Base-by-base conservation (phyloP, 2,329 filamentous ascomycete genomes). In the Elsinoe arachidis region DNA sequence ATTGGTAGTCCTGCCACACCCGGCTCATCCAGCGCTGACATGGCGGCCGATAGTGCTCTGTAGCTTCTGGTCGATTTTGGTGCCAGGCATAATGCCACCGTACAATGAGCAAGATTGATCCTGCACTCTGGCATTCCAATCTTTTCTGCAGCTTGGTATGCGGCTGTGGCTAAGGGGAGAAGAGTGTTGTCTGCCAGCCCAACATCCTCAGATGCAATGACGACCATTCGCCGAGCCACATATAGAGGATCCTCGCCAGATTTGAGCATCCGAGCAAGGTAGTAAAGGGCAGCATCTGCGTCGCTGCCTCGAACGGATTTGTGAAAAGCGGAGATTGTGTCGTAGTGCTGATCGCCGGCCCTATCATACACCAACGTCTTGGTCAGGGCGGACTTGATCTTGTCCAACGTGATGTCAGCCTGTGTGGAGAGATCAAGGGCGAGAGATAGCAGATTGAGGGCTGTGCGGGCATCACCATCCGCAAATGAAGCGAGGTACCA, bases 311-410 rank as follows among this genome's bases (percentile, higher is more conserved):
- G 87, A 9, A 97, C 85, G 2, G 90, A 90, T 67, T 99, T 99
- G 79, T 97, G 93, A 65, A 97, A 93, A 30, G 93, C 93, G 0
- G 89, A 95, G 66, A 99, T 97, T 55, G 88, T 93, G 69, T 99
- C 92, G 75, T 97, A 99, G 73, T 97, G 93, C 69, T 96, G 90
- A 72, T 99, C 93, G 55, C 93, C 92, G 0, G 88, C 88, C 56
- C 93, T 84, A 71, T 99, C 93, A 72, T 97, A 97, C 12, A 97
- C 90, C 1, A 97, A 78, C 0, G 92, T 97, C 68, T 91, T 91
- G 2, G 92, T 97, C 9, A 99, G 78, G 2, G 87, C 81, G 1
- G 83, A 77, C 68, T 96, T 96, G 68, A 99, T 83, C 59, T 84
- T 81, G 5, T 86, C 84, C 61, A 86, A 83, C 0, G 88, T 93